Conservation (phyloP, 345 rosid genomes). For the Turritis glabra region DNA sequence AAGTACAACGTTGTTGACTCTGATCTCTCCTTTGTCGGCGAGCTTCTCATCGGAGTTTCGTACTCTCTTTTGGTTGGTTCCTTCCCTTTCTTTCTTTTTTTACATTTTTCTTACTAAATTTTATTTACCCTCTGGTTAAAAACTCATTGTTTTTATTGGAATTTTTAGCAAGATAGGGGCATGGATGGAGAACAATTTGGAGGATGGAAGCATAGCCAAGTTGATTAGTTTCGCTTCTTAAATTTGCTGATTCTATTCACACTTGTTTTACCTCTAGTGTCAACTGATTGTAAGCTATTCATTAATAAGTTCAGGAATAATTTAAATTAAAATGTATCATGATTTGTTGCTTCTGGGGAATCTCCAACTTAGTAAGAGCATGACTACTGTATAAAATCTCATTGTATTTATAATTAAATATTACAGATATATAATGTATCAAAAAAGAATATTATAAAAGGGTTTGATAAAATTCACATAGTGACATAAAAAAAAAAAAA, state of each 20-base stretch:
- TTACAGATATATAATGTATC: slow-evolving; percentile 2
- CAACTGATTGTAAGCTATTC: slow-evolving; percentile 21
- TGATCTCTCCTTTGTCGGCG: slow-evolving; percentile 58
- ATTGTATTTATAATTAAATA: not conserved
- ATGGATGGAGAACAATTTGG: slow-evolving; percentile 51
- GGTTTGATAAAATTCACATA: slow-evolving; percentile 8
- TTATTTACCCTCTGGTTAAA: not conserved
- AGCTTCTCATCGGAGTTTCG: slow-evolving; percentile 65
- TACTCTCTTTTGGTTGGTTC: slow-evolving; percentile 38
- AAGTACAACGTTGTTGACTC: slow-evolving; percentile 56
- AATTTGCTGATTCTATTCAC: not conserved
- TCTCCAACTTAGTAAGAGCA: not conserved
- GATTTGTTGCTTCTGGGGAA: not conserved
- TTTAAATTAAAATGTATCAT: not conserved
- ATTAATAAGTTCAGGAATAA: not conserved
- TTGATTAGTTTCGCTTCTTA: slow-evolving; percentile 10
- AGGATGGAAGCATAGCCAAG: slow-evolving; percentile 74
- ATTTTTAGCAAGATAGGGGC: slow-evolving; percentile 41
- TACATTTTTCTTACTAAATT: not conserved
- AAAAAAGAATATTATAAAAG: not conserved
- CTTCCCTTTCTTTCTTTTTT: not conserved
- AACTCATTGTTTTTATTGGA: not conserved
- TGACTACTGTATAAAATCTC: slow-evolving; percentile 9
- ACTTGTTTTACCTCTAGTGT: slow-evolving; percentile 18
- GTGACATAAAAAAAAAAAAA: not conserved